Evolutionary conservation across 768 basidiomycete genomes (phyloP), one percentile per base, ranked within the genome.

Genomic region (Lactarius quietus): DNA sequence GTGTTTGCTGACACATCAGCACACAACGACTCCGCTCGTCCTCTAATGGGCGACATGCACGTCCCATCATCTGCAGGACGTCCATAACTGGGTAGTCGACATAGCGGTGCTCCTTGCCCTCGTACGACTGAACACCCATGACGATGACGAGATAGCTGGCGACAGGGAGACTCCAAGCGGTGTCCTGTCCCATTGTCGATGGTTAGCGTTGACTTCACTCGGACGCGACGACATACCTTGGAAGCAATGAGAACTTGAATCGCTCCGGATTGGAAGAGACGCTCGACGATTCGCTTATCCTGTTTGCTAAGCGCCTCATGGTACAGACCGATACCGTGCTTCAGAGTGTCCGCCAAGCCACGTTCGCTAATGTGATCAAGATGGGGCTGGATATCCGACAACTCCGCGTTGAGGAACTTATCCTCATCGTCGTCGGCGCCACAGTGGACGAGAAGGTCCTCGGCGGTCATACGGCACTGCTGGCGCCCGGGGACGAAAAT

Each of bases 51-150:
- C 95, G 88, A 74, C 95, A 98, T 0, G 97, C 97, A n/a, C 88
- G 86, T 51, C 96, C 97, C 88, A 98, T 96, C 96, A 99, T 98
- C 74, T 98, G 97, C 1, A 98, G 83, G 7, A 99, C 92, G 71
- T 98, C 96, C 84, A 96, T 96, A 64, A 99, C 94, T 4, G 96
- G 95, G 73, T 98, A 98, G 76, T 98, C 97, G 69, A 95, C 83
- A 70, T 99, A 99, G 53, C 97, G 91, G 73, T 98, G 97, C 72
- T 99, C 97, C 76, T 94, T 92, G 73, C 96, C 96, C 75, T 98
- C 95, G 71, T 91, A 98, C 65, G 77, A 89, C 73, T 99, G 97
- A 0, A 98, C 95, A n/a, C 96, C 96, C 95, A 98, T 98, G 71
- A 99, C 93, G 74, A 99, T 88, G 51, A 98, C 95, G 93, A 98